Conservation (phyloP, 1,139 yeast genomes). For the Meyerozyma athensensis region DNA sequence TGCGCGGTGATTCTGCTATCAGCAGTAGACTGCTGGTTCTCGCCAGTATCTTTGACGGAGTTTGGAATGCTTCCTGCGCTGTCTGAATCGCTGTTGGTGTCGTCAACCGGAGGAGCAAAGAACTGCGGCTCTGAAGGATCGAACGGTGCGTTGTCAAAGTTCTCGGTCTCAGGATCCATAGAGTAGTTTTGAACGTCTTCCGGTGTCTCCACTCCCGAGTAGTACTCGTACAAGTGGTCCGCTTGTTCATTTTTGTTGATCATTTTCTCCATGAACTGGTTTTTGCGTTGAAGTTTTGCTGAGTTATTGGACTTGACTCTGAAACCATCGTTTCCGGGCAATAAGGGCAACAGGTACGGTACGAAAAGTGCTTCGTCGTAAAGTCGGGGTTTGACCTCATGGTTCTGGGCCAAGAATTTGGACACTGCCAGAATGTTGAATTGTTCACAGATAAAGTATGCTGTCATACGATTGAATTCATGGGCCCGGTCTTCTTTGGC, state of each 20-base stretch:
- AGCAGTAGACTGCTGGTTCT: conserved; percentile 6
- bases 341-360: conserved; percentile 80
- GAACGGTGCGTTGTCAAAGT: conserved; percentile 34
- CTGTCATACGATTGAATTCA: conserved; percentile 80
- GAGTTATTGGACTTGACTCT: conserved; percentile 78
- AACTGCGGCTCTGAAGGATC: conserved; percentile 50
- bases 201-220: conserved; percentile 72
- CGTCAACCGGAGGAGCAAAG: conserved; percentile 39
- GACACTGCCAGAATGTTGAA: conserved; percentile 63
- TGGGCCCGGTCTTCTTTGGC: conserved; percentile 64
- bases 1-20: conserved; percentile 11
- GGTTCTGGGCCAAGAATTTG: conserved; percentile 60
- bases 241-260: conserved; percentile 78
- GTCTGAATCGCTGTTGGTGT: conserved; percentile 10
- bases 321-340: conserved; percentile 84
- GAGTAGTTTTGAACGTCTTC: conserved; percentile 59
- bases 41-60: conserved; percentile 3
- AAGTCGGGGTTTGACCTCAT: conserved; percentile 77
- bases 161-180: conserved; percentile 44
- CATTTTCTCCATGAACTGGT: conserved; percentile 64
- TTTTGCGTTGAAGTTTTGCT: conserved; percentile 58
- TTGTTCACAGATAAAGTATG: conserved; percentile 83
- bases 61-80: conserved; percentile 3
- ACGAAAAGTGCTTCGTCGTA: conserved; percentile 91
- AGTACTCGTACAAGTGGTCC: conserved; percentile 88